A percentile compares a stretch with the other conserved stretches of the same genome.
These are phyloP conservation scores for Pholiota microspora DNA, from an alignment of 768 basidiomycete species.

Conservation along the genomic window DNA sequence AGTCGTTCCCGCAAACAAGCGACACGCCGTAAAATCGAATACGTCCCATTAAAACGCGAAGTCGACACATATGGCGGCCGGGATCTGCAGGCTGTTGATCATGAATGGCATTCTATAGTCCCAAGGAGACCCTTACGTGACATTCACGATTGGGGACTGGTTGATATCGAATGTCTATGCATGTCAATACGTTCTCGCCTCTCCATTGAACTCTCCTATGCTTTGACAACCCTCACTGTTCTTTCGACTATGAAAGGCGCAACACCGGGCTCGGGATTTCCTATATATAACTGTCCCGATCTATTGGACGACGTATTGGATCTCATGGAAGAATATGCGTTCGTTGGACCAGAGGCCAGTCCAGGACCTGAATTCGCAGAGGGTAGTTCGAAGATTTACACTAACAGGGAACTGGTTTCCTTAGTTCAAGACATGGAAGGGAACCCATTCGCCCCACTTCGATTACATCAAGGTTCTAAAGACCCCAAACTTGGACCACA, in stretches of 20 bases:
- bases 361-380: slow-evolving; percentile 23
- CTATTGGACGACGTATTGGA: slow-evolving; percentile 87
- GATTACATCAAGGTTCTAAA: slow-evolving; percentile 45
- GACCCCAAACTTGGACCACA: slow-evolving; percentile 51
- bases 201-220: slow-evolving; percentile 83
- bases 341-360: slow-evolving; percentile 44
- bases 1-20: slow-evolving; percentile 45
- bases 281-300: slow-evolving; percentile 72
- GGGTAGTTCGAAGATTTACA: slow-evolving; percentile 42
- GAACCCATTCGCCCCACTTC: slow-evolving; percentile 58
- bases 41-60: slow-evolving; percentile 77
- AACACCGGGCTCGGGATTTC: slow-evolving; percentile 66
- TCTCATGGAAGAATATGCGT: slow-evolving; percentile 79
- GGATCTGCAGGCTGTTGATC: slow-evolving; percentile 65
- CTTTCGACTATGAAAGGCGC: slow-evolving; percentile 75
- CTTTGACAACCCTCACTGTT: slow-evolving; percentile 81
- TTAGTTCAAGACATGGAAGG: slow-evolving; percentile 55
- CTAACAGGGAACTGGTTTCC: slow-evolving; percentile 65
- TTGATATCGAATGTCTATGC: slow-evolving; percentile 92
- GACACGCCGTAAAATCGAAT: slow-evolving; percentile 82
- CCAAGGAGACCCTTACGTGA: slow-evolving; percentile 62
- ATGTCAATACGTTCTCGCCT: slow-evolving; percentile 90
- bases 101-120: slow-evolving; percentile 51
- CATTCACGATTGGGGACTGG: slow-evolving; percentile 81
- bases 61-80: slow-evolving; percentile 79